Base-by-base conservation (phyloP, 2,329 filamentous ascomycete genomes). In the Helotiales sp. region DNA sequence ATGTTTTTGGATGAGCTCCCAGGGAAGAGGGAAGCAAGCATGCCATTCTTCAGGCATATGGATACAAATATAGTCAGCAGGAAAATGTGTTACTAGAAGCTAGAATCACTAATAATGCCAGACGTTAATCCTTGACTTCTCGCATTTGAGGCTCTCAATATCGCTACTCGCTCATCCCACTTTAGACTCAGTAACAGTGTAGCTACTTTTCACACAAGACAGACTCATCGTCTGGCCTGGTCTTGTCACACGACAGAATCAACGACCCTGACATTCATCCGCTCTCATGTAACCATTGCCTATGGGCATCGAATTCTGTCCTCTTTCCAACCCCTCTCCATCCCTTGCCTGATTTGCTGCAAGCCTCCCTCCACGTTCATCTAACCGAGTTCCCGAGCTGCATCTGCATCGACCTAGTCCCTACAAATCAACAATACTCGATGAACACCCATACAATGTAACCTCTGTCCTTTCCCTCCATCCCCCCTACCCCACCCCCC, bases 101-200 rank as follows among this genome's bases (percentile, higher is more conserved):
- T 28, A 58, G 55, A 58, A 43, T 40, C 55, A 40, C 32, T 26
- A 43, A 17, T 37, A 58, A 58, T 43, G 55, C 34, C 20, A 58
- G 55, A 43, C 55, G 8, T n/a, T 22, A 37, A 57, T 57, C 52
- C 20, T 13, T 24, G 20, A 37, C 6, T 57, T 24, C 28, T 37
- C 28, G 24, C 28, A 34, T 22, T 34, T 11, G n/a, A 20, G n/a
- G n/a, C n/a, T n/a, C n/a, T n/a, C n/a, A n/a, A n/a, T n/a, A n/a
- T n/a, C n/a, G n/a, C n/a, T n/a, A n/a, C n/a, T n/a, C n/a, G n/a
- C n/a, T n/a, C n/a, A n/a, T n/a, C n/a, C n/a, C n/a, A n/a, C n/a
- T n/a, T n/a, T n/a, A n/a, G n/a, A n/a, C n/a, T n/a, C n/a, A n/a
- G n/a, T n/a, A n/a, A n/a, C n/a, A n/a, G n/a, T n/a, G n/a, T n/a